Percentiles rank a stretch among this genome's conserved stretches.
phyloP scores from a whole-genome alignment of 768 basidiomycete species.

The Mycena latifolia region DNA sequence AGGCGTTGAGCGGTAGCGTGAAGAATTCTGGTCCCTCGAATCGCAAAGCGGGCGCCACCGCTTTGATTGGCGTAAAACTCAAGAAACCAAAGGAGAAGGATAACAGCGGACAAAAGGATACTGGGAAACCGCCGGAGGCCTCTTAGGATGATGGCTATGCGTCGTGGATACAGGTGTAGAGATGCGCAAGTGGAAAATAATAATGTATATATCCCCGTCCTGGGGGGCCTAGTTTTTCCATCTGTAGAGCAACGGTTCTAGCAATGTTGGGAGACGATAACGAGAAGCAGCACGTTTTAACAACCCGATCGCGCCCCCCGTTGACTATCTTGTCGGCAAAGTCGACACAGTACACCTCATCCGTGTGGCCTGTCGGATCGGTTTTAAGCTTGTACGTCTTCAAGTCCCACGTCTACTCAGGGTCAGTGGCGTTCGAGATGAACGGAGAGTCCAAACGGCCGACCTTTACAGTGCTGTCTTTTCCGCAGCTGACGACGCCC shows the following conservation, averaged over 20 bases:
- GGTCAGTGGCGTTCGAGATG: not conserved
- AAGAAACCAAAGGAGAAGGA: conserved; percentile 49
- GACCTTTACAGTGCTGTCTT: conserved; percentile 96
- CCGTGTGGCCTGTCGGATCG: conserved; percentile 95
- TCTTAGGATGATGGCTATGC: too few species aligned
- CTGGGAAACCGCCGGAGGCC: not conserved
- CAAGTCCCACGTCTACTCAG: conserved; percentile 90
- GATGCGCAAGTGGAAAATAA: conserved; percentile 2
- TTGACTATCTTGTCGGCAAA: conserved; percentile 99
- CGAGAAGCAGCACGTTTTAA: conserved; percentile 83
- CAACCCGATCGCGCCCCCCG: conserved; percentile 91
- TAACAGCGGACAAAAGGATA: conserved; percentile 10
- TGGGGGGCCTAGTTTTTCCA: conserved; percentile 27
- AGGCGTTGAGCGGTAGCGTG: conserved; percentile 4
- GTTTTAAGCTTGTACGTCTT: conserved; percentile 96
- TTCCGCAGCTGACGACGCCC: conserved; percentile 93
- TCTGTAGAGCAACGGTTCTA: not conserved
- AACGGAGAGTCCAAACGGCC: conserved; percentile 36
- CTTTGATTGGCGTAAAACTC: conserved; percentile 57
- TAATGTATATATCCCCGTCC: conserved; percentile 3
- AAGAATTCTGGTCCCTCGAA: conserved; percentile 3
- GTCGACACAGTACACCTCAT: conserved; percentile 99
- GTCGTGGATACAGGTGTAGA: not conserved
- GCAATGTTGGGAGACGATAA: not conserved
- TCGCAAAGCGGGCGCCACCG: conserved; percentile 35